Evolutionary conservation across 2,329 filamentous ascomycete species (phyloP).

Genomic region (Hymenoscyphus linearis): DNA sequence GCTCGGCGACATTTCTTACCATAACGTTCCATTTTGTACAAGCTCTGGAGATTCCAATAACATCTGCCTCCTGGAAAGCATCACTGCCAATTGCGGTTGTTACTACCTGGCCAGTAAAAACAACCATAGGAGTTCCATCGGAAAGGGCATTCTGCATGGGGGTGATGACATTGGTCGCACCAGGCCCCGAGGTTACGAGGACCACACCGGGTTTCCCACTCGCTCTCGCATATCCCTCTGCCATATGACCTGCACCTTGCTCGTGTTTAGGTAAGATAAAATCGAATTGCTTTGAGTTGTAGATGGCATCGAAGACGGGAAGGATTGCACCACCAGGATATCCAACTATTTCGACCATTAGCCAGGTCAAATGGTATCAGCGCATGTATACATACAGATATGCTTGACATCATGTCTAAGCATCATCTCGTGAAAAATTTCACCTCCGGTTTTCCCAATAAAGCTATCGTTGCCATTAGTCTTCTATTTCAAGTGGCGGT

Average conservation of each 20-base stretch:
- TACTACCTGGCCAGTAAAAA: conserved; percentile 89
- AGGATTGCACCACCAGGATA: conserved; percentile 96
- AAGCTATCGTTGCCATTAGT: conserved; percentile 49
- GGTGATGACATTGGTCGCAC: conserved; percentile 93
- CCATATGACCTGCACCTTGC: conserved; percentile 98
- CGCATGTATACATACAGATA: conserved; percentile 63
- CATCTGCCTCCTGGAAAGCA: conserved; percentile 94
- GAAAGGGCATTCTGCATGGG: conserved; percentile 95
- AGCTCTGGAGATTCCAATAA: conserved; percentile 85
- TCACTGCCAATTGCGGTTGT: conserved; percentile 90
- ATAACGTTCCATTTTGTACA: conserved; percentile 99
- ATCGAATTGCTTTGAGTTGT: conserved; percentile 95
- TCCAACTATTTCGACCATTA: conserved; percentile 49
- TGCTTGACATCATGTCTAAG: conserved; percentile 86
- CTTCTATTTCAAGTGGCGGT: conserved; percentile 11
- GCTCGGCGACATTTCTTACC: conserved; percentile 91
- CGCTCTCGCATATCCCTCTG: conserved; percentile 90
- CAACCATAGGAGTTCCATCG: conserved; percentile 92
- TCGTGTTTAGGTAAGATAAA: conserved; percentile 95
- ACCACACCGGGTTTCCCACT: conserved; percentile 94
- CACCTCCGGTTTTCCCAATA: conserved; percentile 89
- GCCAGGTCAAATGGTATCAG: conserved; percentile 3
- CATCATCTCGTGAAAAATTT: conserved; percentile 99
- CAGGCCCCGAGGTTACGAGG: conserved; percentile 91
- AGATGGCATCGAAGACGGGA: conserved; percentile 97